Conservation (phyloP, 2,329 filamentous ascomycete genomes). For the Fusarium sp. region DNA sequence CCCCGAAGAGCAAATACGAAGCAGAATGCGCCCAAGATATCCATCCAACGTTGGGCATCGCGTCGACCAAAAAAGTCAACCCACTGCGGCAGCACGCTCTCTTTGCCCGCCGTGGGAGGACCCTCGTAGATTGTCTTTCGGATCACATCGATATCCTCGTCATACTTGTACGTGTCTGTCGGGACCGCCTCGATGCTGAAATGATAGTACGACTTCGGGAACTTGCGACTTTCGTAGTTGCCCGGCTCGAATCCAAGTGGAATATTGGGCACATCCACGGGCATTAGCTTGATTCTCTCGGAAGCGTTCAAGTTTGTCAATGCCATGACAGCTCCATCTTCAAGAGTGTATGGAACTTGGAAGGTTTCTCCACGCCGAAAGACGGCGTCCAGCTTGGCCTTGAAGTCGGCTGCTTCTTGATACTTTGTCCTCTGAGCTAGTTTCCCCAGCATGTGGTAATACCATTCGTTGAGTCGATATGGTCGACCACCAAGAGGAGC, state of each 20-base stretch:
- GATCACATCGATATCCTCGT: slow-evolving; percentile 60
- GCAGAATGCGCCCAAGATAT: slow-evolving; percentile 70
- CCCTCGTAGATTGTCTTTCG: slow-evolving; percentile 48
- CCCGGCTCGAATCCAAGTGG: slow-evolving; percentile 77
- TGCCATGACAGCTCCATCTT: slow-evolving; percentile 74
- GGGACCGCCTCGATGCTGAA: slow-evolving; percentile 71
- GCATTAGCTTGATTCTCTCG: slow-evolving; percentile 64
- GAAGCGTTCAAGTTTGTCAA: slow-evolving; percentile 72
- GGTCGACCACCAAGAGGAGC: slow-evolving; percentile 68
- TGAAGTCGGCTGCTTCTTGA: slow-evolving; percentile 68
- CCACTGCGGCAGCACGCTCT: slow-evolving; percentile 74
- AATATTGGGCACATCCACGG: slow-evolving; percentile 67
- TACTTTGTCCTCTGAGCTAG: slow-evolving; percentile 65
- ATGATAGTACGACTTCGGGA: slow-evolving; percentile 72
- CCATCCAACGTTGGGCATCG: slow-evolving; percentile 71
- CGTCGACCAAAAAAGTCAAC: slow-evolving; percentile 73
- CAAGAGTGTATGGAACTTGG: slow-evolving; percentile 65
- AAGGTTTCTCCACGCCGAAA: slow-evolving; percentile 59
- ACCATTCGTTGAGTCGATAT: slow-evolving; percentile 71
- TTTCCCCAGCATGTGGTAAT: slow-evolving; percentile 67
- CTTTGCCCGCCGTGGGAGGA: slow-evolving; percentile 55
- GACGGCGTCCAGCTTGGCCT: slow-evolving; percentile 65
- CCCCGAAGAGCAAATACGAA: slow-evolving; percentile 72
- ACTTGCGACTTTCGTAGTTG: slow-evolving; percentile 76
- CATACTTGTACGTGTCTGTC: slow-evolving; percentile 71